Percentiles rank a stretch among this genome's conserved stretches.
Conservation (phyloP, 352 stramenopile genomes). For the Phytopythium vexans region DNA sequence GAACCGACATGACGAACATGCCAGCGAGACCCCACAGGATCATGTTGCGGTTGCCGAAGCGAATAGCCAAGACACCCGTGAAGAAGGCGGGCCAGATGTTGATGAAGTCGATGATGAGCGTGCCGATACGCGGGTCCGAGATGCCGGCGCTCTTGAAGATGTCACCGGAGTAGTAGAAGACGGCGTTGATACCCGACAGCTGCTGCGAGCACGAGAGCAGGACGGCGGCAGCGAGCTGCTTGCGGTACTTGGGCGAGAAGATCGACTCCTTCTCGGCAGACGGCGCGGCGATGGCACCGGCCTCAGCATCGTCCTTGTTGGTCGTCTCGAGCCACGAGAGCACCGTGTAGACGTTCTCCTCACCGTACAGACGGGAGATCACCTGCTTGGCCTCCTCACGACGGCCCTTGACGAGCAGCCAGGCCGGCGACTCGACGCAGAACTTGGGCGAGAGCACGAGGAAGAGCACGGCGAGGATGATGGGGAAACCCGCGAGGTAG, state of each 20-base stretch:
- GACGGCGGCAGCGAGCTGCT: constrained; percentile 11
- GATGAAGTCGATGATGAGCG: constrained; percentile 23
- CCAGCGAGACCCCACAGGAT: constrained; percentile 20
- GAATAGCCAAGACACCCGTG: constrained; percentile 25
- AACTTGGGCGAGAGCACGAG: constrained; percentile 8
- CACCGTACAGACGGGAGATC: constrained; percentile 12
- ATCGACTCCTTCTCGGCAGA: constrained; percentile 17
- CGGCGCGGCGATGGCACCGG: constrained; percentile 3
- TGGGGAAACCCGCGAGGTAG: constrained; percentile 27
- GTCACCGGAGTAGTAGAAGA: constrained; percentile 8
- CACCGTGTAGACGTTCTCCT: constrained; percentile 15
- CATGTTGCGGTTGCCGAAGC: constrained; percentile 12
- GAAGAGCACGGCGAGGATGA: constrained; percentile 8
- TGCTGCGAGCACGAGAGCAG: constrained; percentile 16
- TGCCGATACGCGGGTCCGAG: constrained; percentile 12
- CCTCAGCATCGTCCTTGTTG: constrained; percentile 6
- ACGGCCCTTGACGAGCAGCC: constrained; percentile 17
- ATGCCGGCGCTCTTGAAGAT: not conserved
- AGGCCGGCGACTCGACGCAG: constrained; percentile 11
- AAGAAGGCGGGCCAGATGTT: constrained; percentile 12
- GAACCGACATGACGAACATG: constrained; percentile 24
- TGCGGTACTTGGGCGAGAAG: constrained; percentile 20
- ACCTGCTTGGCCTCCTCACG: constrained; percentile 13
- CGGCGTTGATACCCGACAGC: constrained; percentile 27
- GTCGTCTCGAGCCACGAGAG: constrained; percentile 18